Percentiles rank a stretch among this genome's conserved stretches.
Conservation (phyloP, 2,329 filamentous ascomycete species). For the Colletotrichum zoysiae region DNA sequence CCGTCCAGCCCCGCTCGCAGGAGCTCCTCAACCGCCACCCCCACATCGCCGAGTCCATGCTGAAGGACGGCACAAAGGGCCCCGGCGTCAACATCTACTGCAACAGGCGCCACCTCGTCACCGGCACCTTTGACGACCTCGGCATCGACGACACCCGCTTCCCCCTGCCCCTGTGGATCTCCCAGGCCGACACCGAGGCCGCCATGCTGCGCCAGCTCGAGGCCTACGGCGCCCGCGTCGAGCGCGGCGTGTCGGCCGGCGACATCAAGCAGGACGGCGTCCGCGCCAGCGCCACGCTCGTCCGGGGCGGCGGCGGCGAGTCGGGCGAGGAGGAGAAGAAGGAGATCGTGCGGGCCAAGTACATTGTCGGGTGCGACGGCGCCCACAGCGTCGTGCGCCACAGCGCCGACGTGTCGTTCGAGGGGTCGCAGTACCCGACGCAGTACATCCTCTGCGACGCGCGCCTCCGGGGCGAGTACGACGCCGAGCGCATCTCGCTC, state of each 20-base stretch:
- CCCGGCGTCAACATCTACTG: slow-evolving; percentile 54
- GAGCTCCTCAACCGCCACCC: slow-evolving; percentile 63
- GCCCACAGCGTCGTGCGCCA: slow-evolving; percentile 59
- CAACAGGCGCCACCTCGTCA: slow-evolving; percentile 49
- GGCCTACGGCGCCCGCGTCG: slow-evolving; percentile 46
- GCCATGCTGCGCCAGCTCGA: slow-evolving; percentile 49
- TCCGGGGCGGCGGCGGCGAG: slow-evolving; percentile 32
- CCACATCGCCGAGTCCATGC: slow-evolving; percentile 50
- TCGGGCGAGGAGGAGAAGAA: slow-evolving; percentile 12
- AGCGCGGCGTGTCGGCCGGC: slow-evolving; percentile 49
- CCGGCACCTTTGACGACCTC: slow-evolving; percentile 50
- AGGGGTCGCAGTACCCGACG: slow-evolving; percentile 57
- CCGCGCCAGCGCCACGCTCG: slow-evolving; percentile 47
- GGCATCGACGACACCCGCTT: slow-evolving; percentile 49
- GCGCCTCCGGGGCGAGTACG: slow-evolving; percentile 44
- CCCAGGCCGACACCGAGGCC: slow-evolving; percentile 52
- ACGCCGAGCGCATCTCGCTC: slow-evolving; percentile 43
- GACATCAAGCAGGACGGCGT: slow-evolving; percentile 48
- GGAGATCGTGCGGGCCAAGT: slow-evolving; percentile 51
- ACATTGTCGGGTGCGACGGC: slow-evolving; percentile 63
- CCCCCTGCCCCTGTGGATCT: slow-evolving; percentile 48
- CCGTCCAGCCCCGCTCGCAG: slow-evolving; percentile 62
- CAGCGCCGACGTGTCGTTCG: slow-evolving; percentile 53
- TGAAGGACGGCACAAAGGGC: slow-evolving; percentile 53
- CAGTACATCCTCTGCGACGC: slow-evolving; percentile 60